phyloP scores from a whole-genome alignment of 2,329 filamentous ascomycete species.

The Fusarium floridanum region DNA sequence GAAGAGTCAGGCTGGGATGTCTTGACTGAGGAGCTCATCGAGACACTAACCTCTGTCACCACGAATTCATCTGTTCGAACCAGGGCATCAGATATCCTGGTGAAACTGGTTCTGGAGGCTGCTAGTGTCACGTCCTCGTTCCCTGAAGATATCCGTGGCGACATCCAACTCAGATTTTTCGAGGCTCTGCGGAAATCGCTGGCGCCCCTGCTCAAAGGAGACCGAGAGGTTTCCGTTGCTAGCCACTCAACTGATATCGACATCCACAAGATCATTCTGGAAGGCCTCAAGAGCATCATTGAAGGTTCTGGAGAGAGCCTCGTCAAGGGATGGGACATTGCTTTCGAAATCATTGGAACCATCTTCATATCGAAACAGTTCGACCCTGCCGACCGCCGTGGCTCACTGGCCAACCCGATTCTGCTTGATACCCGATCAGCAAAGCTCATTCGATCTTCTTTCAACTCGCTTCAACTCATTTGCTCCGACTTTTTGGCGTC shows the following conservation, averaged over 20 bases:
- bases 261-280: conserved; percentile 83
- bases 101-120: conserved; percentile 69
- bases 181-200: conserved; percentile 74
- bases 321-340: conserved; percentile 84
- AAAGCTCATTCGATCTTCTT: conserved; percentile 86
- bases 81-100: conserved; percentile 74
- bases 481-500: conserved; percentile 93
- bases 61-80: conserved; percentile 66
- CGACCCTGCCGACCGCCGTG: conserved; percentile 50
- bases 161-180: conserved; percentile 80
- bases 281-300: conserved; percentile 83
- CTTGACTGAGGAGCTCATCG: conserved; percentile 69
- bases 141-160: conserved; percentile 63
- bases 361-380: conserved; percentile 72
- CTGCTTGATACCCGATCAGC: conserved; percentile 71
- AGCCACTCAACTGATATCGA: conserved; percentile 77
- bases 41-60: conserved; percentile 61
- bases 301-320: conserved; percentile 91
- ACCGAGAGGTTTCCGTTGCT: conserved; percentile 67
- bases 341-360: conserved; percentile 87
- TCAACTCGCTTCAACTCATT: conserved; percentile 89
- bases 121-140: conserved; percentile 68
- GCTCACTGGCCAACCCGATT: conserved; percentile 47
- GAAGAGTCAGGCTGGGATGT: conserved; percentile 81
- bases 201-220: conserved; percentile 63